These are phyloP conservation scores for Fusarium beomiforme DNA, from an alignment of 2,329 filamentous ascomycete species.

Conservation along the genomic window DNA sequence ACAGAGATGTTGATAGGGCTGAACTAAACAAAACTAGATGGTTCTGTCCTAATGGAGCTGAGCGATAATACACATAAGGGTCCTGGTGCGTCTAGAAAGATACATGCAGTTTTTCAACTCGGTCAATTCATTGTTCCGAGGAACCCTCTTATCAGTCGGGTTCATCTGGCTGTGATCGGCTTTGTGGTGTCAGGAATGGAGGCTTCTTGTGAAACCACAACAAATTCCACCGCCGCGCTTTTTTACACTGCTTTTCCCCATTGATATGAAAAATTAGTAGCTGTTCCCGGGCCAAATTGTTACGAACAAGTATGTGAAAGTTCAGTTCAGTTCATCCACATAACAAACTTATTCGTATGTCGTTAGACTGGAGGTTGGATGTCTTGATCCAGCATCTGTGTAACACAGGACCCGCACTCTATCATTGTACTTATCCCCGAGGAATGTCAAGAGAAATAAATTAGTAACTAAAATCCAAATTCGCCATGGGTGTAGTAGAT, in stretches of 20 bases:
- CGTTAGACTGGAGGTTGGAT: neutral
- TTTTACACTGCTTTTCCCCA: too few species aligned
- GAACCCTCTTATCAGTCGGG: neutral
- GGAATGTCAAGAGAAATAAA: neutral
- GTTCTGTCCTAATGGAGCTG: rapidly evolving
- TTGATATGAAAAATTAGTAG: neutral
- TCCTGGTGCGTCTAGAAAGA: neutral
- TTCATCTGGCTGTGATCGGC: neutral
- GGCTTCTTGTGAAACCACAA: neutral
- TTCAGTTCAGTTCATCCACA: neutral
- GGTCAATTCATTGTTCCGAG: neutral
- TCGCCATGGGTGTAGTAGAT: constrained; percentile 66
- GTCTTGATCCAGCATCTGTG: too few species aligned
- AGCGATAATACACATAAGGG: neutral
- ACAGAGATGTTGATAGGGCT: too few species aligned
- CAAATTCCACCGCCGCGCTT: neutral
- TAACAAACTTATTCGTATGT: neutral
- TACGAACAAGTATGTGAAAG: neutral
- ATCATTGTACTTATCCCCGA: neutral
- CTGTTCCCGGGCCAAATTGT: rapidly evolving
- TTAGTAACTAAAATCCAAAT: constrained; percentile 72
- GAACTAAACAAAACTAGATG: too few species aligned
- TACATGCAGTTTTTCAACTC: rapidly evolving
- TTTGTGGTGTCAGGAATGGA: neutral
- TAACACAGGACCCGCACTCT: too few species aligned